Base-by-base conservation (phyloP, 208 protist genomes). In the Trypanosoma avium region DNA sequence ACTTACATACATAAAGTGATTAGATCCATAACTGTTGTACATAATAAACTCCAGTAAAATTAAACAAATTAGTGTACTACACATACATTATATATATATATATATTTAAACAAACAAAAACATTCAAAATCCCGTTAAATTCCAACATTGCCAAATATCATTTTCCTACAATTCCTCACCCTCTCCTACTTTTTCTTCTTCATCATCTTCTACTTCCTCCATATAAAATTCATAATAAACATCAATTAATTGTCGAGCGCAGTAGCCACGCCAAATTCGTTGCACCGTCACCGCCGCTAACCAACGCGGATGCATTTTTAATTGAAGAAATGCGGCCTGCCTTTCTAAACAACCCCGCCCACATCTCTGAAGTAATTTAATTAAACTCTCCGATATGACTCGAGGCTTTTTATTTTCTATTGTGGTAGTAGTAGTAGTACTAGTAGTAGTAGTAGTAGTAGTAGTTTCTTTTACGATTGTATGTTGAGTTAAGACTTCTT, bases 171-270 rank as follows among this genome's bases (percentile, higher is more conserved):
- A 27, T 32, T 32, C 50, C 6, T 36, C 29, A 9, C 38, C 27
- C 26, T 55, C 32, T 30, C 54, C 48, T 19, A 12, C 30, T 22
- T 47, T 32, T 9, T 33, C 35, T 13, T 26, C 30, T 48, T 30
- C 27, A 27, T 9, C 36, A 42, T 79, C 59, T 43, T 69, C 72
- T 29, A 66, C 53, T 30, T 77, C 71, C 57, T 67, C 59, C 57
- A 66, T 62, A 56, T 70, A 86, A 46, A 79, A 73, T 56, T 91
- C 81, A 60, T 81, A 86, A 69, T 77, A 87, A 58, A 78, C 81
- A 53, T 83, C 81, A 24, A 80, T 61, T 15, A 60, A 38, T 53
- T 70, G 60, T 4, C 80, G 80, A 17, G 73, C 65, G 13, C 47
- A 36, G 57, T 76, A 84, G 27, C 84, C 84, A 36, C 84, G 79